phyloP scores from a whole-genome alignment of 2,329 filamentous ascomycete species.

The Chaetomium globosum region DNA sequence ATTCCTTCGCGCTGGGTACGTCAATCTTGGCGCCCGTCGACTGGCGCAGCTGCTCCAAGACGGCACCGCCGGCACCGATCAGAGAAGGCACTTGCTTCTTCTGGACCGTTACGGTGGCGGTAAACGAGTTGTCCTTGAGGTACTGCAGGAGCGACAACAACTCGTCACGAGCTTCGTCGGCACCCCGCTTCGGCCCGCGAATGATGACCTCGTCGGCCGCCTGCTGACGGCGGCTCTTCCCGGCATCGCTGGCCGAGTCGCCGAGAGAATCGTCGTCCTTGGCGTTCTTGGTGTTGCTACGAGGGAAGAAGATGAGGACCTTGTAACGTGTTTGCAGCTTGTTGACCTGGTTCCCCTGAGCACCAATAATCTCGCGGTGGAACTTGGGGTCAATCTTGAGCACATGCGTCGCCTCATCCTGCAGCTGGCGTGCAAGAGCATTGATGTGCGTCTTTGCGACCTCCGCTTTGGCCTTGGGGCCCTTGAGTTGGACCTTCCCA shows the following conservation, averaged over 20 bases:
- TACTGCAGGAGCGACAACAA: conserved; percentile 87
- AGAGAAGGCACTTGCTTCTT: conserved; percentile 91
- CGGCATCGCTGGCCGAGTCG: conserved; percentile 70
- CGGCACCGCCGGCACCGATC: conserved; percentile 86
- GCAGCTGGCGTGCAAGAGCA: conserved; percentile 75
- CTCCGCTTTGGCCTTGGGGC: conserved; percentile 92
- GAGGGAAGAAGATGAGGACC: conserved; percentile 93
- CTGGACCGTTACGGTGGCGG: conserved; percentile 78
- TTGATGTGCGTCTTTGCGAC: conserved; percentile 81
- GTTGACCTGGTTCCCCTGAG: conserved; percentile 85
- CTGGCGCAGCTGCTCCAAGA: conserved; percentile 86
- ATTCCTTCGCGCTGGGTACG: conserved; percentile 78
- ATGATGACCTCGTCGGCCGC: conserved; percentile 85
- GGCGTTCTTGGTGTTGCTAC: conserved; percentile 58
- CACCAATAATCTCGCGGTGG: conserved; percentile 90
- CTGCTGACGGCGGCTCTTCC: conserved; percentile 70
- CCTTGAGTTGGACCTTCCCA: conserved; percentile 93
- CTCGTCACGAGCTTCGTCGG: conserved; percentile 89
- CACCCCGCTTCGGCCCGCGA: conserved; percentile 88
- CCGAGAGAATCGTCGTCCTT: conserved; percentile 71
- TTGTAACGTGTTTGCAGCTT: conserved; percentile 89
- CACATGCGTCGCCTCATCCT: conserved; percentile 84
- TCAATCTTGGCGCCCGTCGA: conserved; percentile 87
- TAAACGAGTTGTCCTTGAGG: conserved; percentile 82
- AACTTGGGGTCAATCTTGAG: conserved; percentile 93